Conservation (phyloP, 108 stramenopile species). For the Conticribra weissflogii region DNA sequence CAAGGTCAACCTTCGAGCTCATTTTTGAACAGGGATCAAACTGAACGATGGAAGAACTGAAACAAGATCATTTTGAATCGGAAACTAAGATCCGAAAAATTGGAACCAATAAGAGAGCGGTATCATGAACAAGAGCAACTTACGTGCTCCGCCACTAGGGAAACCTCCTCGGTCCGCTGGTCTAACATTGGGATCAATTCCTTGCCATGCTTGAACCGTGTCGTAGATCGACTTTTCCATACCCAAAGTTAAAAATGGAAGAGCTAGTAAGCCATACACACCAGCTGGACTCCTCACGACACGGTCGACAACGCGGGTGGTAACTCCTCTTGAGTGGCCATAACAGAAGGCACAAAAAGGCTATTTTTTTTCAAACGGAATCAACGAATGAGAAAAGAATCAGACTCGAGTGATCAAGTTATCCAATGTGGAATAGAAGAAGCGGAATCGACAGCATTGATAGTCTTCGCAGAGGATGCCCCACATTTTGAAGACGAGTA, state of each 20-base stretch:
- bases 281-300: conserved; percentile 79
- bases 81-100: not conserved
- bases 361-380: not conserved
- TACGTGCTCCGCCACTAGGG: conserved; percentile 75
- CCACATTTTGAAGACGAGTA: too few species aligned
- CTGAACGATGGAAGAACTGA: conserved; percentile 73
- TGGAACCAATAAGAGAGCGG: not conserved
- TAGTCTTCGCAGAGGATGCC: too few species aligned
- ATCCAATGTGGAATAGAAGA: too few species aligned
- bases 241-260: conserved; percentile 78
- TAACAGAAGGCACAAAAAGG: conserved; percentile 85
- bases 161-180: conserved; percentile 82
- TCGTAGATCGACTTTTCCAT: conserved; percentile 92
- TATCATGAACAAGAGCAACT: not conserved
- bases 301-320: conserved; percentile 62
- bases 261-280: conserved; percentile 77
- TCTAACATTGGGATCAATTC: conserved; percentile 75
- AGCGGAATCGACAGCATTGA: too few species aligned
- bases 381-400: not conserved
- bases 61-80: not conserved
- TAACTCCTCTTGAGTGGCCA: conserved; percentile 73
- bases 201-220: conserved; percentile 82
- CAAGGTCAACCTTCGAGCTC: conserved; percentile 21
- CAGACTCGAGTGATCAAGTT: too few species aligned
- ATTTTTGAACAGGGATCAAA: conserved; percentile 73